Conservation (phyloP, 768 basidiomycete species). For the Tulasnella sp. region DNA sequence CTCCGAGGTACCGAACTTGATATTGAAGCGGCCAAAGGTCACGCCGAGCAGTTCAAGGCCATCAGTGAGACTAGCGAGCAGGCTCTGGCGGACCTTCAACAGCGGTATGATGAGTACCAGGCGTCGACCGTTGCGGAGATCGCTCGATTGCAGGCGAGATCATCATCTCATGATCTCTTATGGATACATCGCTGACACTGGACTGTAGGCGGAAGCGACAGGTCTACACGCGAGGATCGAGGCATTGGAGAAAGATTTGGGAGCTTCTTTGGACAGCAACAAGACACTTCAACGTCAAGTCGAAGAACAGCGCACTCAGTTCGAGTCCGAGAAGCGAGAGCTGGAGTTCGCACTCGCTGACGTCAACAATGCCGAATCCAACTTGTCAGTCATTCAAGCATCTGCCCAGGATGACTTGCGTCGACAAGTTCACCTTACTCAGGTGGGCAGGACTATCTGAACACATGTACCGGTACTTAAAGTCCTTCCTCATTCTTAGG, state of each 20-base stretch:
- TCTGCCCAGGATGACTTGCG: conserved; percentile 46
- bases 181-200: neutral
- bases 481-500: conserved; percentile 31
- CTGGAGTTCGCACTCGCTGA: conserved; percentile 78
- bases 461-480: neutral
- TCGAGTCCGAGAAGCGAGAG: conserved; percentile 70
- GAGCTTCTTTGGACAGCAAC: conserved; percentile 42
- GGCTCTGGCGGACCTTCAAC: conserved; percentile 59
- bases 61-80: conserved; percentile 77
- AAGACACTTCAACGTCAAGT: conserved; percentile 55
- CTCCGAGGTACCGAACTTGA: conserved; percentile 75
- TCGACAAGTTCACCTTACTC: conserved; percentile 58
- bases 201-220: conserved; percentile 50
- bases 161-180: neutral
- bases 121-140: conserved; percentile 61
- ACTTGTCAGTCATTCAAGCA: conserved; percentile 53
- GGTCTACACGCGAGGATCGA: conserved; percentile 57
- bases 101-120: conserved; percentile 76
- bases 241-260: conserved; percentile 44
- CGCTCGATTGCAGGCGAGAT: conserved; percentile 54
- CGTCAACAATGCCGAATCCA: conserved; percentile 64
- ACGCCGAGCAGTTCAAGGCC: conserved; percentile 78
- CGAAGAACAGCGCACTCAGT: conserved; percentile 60
- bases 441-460: conserved; percentile 36
- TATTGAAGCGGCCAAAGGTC: conserved; percentile 56